Conservation (phyloP, 2,329 filamentous ascomycete genomes). For the Cercospora sp. region DNA sequence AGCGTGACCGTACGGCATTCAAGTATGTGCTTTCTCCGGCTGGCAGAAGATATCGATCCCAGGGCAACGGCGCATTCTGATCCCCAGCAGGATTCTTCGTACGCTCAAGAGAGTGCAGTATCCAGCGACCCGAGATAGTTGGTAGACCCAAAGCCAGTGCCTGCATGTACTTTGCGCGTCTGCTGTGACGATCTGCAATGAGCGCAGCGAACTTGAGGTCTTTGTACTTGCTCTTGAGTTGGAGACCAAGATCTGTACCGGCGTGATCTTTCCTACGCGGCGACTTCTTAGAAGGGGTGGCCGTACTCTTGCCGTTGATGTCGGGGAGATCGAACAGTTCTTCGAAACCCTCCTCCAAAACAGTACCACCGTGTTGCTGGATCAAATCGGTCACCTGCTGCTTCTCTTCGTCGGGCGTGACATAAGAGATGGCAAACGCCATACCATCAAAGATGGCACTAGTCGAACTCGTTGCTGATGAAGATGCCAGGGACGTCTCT, state of each 20-base stretch:
- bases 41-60: slow-evolving; percentile 79
- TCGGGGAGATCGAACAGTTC: slow-evolving; percentile 66
- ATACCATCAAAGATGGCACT: slow-evolving; percentile 68
- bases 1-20: slow-evolving; percentile 73
- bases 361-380: slow-evolving; percentile 66
- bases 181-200: slow-evolving; percentile 81
- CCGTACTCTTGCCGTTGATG: slow-evolving; percentile 29
- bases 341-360: slow-evolving; percentile 76
- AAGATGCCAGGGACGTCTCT: slow-evolving; percentile 31
- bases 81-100: slow-evolving; percentile 21
- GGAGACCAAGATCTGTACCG: slow-evolving; percentile 25
- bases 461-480: slow-evolving; percentile 4
- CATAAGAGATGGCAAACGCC: slow-evolving; percentile 82
- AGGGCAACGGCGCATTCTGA: slow-evolving; percentile 64
- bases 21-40: slow-evolving; percentile 78
- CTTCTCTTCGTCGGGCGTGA: slow-evolving; percentile 59
- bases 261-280: slow-evolving; percentile 16
- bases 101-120: slow-evolving; percentile 65
- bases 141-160: slow-evolving; percentile 87
- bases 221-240: slow-evolving; percentile 54
- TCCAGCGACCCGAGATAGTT: slow-evolving; percentile 80
- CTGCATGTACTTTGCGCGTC: slow-evolving; percentile 91
- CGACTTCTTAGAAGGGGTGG: slow-evolving; percentile 28
- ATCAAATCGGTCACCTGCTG: slow-evolving; percentile 63
- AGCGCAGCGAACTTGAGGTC: slow-evolving; percentile 76